Evolutionary conservation across 2,329 filamentous ascomycete species (phyloP).

Genomic region (Aspergillus sp.): DNA sequence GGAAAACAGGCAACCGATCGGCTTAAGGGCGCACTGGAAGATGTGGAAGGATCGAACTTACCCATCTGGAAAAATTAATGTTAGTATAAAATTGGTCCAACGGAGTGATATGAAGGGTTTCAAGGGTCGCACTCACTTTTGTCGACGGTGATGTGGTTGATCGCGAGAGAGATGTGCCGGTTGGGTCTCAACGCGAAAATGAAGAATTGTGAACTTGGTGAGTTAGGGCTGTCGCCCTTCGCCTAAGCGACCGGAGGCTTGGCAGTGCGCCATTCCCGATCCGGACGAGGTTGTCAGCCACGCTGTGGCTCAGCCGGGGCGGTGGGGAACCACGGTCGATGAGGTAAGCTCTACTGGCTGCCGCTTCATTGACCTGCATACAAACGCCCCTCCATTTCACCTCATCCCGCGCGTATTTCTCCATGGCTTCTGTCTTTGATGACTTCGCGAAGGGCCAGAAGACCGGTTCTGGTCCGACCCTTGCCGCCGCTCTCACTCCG

Average conservation of each 20-base stretch:
- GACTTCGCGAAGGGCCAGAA: conserved; percentile 71
- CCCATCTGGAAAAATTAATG: conserved; percentile 54
- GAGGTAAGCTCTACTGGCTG: background rate
- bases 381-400: background rate
- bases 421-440: conserved; percentile 71
- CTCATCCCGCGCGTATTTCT: conserved; percentile 15
- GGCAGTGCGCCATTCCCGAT: conserved; percentile 28
- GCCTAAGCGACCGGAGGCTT: conserved; percentile 39
- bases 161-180: conserved; percentile 37
- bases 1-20: conserved; percentile 28
- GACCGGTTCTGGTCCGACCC: conserved; percentile 64
- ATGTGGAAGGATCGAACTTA: conserved; percentile 48
- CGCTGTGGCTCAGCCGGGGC: conserved; percentile 13
- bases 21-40: conserved; percentile 26
- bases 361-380: background rate
- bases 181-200: conserved; percentile 36
- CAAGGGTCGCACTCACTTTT: conserved; percentile 47
- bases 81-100: conserved; percentile 26
- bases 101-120: conserved; percentile 5
- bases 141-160: conserved; percentile 51
- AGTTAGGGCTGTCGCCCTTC: conserved; percentile 46
- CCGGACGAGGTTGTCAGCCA: conserved; percentile 11
- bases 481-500: conserved; percentile 75
- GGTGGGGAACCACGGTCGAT: conserved; percentile 6
- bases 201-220: conserved; percentile 43